These are phyloP conservation scores for Brettanomyces sp. DNA, from an alignment of 805 yeast genomes.

Conservation along the genomic window DNA sequence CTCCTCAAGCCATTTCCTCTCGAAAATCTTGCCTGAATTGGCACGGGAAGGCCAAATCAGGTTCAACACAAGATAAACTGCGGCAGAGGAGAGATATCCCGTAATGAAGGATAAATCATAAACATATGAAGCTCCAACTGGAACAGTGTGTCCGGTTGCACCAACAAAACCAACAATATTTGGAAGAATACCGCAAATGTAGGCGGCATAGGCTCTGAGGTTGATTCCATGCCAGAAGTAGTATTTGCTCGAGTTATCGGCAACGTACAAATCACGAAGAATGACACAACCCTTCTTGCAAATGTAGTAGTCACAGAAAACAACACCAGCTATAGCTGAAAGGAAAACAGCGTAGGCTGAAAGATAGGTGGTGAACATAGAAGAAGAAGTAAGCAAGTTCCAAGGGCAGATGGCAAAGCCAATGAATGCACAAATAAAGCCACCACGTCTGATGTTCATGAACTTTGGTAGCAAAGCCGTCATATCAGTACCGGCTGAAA, in stretches of 20 bases:
- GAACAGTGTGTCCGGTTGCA: constrained; percentile 61
- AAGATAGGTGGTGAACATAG: constrained; percentile 69
- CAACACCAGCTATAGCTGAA: constrained; percentile 75
- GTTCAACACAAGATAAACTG: constrained; percentile 45
- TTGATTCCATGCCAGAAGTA: constrained; percentile 61
- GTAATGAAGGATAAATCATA: constrained; percentile 69
- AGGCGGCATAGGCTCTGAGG: constrained; percentile 80
- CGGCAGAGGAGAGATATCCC: constrained; percentile 56
- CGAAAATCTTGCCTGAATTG: constrained; percentile 32
- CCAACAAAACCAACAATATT: constrained; percentile 85
- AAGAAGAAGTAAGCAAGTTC: constrained; percentile 63
- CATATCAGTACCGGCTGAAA: constrained; percentile 67
- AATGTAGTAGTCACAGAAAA: constrained; percentile 58
- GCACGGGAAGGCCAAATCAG: constrained; percentile 42
- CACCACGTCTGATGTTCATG: constrained; percentile 72
- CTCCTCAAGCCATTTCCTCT: constrained; percentile 55
- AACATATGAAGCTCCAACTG: constrained; percentile 66
- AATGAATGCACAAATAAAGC: constrained; percentile 63
- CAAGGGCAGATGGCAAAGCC: constrained; percentile 76
- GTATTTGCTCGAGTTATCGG: constrained; percentile 38
- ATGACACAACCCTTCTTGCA: constrained; percentile 66
- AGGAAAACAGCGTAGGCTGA: constrained; percentile 77
- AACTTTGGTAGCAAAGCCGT: constrained; percentile 56
- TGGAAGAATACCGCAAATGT: constrained; percentile 71
- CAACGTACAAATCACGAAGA: constrained; percentile 55